Conservation (phyloP, 495 filamentous ascomycete genomes). For the Elaphomyces granulatus region DNA sequence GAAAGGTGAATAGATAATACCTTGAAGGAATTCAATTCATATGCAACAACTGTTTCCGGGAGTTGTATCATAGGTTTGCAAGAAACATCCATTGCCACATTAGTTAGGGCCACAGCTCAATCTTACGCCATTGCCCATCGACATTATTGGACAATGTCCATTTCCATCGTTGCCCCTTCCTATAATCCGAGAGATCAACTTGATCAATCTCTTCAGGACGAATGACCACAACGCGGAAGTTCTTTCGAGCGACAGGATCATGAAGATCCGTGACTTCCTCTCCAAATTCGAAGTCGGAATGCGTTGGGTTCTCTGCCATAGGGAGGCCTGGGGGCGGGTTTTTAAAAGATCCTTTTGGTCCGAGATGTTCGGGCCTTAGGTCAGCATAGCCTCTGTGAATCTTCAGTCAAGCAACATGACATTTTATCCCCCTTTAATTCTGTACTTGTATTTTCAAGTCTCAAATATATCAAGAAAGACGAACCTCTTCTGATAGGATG, state of each 20-base stretch:
- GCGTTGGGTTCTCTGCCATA: constrained; percentile 27
- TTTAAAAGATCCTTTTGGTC: constrained; percentile 52
- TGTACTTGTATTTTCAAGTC: no score
- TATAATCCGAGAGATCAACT: constrained; percentile 54
- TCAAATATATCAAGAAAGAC: no score
- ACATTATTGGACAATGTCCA: constrained; percentile 37
- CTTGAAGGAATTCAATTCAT: no score
- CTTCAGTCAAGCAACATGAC: no score
- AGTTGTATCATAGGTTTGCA: no score
- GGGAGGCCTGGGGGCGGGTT: constrained; percentile 61
- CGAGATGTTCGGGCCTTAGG: no score
- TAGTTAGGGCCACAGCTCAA: constrained; percentile 79
- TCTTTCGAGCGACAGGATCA: constrained; percentile 51
- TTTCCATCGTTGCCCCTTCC: constrained; percentile 47
- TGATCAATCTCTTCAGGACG: constrained; percentile 67
- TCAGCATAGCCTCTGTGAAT: no score
- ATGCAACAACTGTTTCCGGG: no score
- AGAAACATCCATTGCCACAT: no score
- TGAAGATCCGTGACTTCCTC: constrained; percentile 54
- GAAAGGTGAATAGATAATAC: no score
- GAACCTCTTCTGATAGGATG: constrained; percentile 57
- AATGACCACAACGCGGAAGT: constrained; percentile 80
- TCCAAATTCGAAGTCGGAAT: constrained; percentile 42
- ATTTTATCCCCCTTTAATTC: no score
- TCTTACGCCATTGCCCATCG: constrained; percentile 48